A percentile compares a stretch with the other conserved stretches of the same genome.
These are phyloP conservation scores for Boletus rubropictus DNA, from an alignment of 768 basidiomycete species.

Conservation along the genomic window DNA sequence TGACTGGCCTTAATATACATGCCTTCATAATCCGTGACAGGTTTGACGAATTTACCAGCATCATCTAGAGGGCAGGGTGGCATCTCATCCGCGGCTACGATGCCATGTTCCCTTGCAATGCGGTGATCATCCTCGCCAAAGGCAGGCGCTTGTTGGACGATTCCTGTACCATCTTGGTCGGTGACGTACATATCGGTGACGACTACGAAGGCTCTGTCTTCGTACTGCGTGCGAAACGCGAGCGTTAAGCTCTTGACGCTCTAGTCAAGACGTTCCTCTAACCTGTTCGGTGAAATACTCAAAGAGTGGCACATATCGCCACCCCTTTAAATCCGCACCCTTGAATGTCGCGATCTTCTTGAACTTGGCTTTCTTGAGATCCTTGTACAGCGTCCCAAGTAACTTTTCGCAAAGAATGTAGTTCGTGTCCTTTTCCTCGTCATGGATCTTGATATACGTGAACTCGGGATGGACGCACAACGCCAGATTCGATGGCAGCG, in stretches of 20 bases:
- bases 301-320: constrained; percentile 92
- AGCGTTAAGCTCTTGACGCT: not conserved
- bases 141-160: constrained; percentile 97
- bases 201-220: constrained; percentile 87
- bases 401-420: constrained; percentile 90
- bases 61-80: constrained; percentile 97
- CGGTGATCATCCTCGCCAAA: constrained; percentile 99
- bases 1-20: constrained; percentile 76
- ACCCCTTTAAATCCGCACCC: constrained; percentile 91
- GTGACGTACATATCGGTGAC: constrained; percentile 91
- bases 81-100: constrained; percentile 83
- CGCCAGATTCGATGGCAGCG: constrained; percentile 89
- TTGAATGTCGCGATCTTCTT: constrained; percentile 86
- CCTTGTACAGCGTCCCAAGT: constrained; percentile 87
- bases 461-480: constrained; percentile 96
- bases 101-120: constrained; percentile 76
- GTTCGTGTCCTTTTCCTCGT: constrained; percentile 77
- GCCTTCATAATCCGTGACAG: constrained; percentile 87
- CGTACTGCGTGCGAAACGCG: constrained; percentile 52
- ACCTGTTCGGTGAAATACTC: constrained; percentile 97
- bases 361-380: constrained; percentile 93
- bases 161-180: constrained; percentile 89
- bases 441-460: constrained; percentile 95
- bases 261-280: constrained; percentile 12
- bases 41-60: constrained; percentile 76